These are phyloP conservation scores for Hypoxylon sp. DNA, from an alignment of 2,329 filamentous ascomycete genomes.

Conservation along the genomic window DNA sequence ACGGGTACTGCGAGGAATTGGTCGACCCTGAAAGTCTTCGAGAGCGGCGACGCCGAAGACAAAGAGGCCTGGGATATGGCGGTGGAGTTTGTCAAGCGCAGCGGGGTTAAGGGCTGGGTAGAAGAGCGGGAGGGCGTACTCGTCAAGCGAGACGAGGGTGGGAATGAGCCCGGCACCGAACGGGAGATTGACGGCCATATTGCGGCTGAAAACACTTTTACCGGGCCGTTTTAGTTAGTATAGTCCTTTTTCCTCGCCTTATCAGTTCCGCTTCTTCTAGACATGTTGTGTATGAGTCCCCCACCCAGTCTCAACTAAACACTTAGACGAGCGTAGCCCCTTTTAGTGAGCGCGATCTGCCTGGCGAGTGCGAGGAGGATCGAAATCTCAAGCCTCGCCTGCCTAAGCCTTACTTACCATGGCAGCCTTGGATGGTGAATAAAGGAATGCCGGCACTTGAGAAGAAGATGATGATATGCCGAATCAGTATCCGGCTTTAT, in stretches of 20 bases:
- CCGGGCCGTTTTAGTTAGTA: conserved; percentile 40
- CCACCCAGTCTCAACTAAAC: neutral
- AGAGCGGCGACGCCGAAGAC: conserved; percentile 65
- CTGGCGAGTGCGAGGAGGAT: neutral
- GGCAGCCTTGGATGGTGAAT: neutral
- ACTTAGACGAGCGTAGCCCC: neutral
- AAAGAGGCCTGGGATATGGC: conserved; percentile 63
- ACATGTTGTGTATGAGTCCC: neutral
- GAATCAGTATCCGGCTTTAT: neutral
- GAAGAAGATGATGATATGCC: neutral
- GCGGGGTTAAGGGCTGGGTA: conserved; percentile 59
- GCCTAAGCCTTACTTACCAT: neutral
- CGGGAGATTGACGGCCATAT: conserved; percentile 42
- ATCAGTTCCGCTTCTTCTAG: neutral
- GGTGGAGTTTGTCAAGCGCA: conserved; percentile 56
- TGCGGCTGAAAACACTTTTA: neutral
- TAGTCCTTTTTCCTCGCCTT: conserved; percentile 2
- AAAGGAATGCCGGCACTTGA: neutral
- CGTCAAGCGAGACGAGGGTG: conserved; percentile 51
- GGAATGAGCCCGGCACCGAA: conserved; percentile 23
- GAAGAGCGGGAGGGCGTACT: conserved; percentile 64
- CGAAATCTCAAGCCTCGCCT: neutral
- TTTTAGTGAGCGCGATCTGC: neutral
- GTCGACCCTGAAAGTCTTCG: conserved; percentile 62
- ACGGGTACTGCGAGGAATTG: conserved; percentile 55